Base-by-base conservation (phyloP, 1,284 basidiomycete genomes). In the Trametes polyzona region DNA sequence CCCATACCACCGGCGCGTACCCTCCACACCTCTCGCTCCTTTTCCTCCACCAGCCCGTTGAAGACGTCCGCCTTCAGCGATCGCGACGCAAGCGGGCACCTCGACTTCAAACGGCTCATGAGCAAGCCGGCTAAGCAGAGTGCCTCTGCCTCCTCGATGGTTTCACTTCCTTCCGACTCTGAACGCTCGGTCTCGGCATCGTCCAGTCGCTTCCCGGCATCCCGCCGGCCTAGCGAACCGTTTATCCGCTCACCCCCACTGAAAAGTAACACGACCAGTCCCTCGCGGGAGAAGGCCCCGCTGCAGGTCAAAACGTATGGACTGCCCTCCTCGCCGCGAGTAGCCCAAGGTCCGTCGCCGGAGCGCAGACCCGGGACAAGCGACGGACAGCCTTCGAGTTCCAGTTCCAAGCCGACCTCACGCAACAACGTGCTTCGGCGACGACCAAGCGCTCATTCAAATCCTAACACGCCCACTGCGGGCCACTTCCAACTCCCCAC, bases 381-480 rank as follows among this genome's bases (percentile, higher is more conserved):
- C 23, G 59, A 58, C 36, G 57, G 41, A 23, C 65, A 32, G 40
- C 53, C 35, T 9, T 36, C 41, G 7, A 59, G 52, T 26, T 30
- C 51, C n/a, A n/a, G n/a, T n/a, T n/a, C n/a, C n/a, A n/a, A n/a
- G n/a, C n/a, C n/a, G n/a, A n/a, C n/a, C 4, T 19, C 47, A 10
- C 76, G 79, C 35, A 83, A n/a, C n/a, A n/a, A 82, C 58, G 77
- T 83, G 0, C 70, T 84, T 9, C 71, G 74, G 54, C 75, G 81
- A 24, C 74, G 74, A 16, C 73, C 78, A 0, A 80, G 78, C 48
- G 49, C 63, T 4, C 55, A 70, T 26, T 70, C 71, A 14, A 74
- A 72, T 42, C 65, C 65, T n/a, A 33, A 61, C 21, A 70, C 70
- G 2, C 66, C 67, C 12, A 63, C 61, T 8, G 59, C 58, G 2